Percentiles rank a stretch among this genome's conserved stretches.
These are phyloP conservation scores for Fusarium xylarioides DNA, from an alignment of 2,329 filamentous ascomycete species.

Conservation along the genomic window DNA sequence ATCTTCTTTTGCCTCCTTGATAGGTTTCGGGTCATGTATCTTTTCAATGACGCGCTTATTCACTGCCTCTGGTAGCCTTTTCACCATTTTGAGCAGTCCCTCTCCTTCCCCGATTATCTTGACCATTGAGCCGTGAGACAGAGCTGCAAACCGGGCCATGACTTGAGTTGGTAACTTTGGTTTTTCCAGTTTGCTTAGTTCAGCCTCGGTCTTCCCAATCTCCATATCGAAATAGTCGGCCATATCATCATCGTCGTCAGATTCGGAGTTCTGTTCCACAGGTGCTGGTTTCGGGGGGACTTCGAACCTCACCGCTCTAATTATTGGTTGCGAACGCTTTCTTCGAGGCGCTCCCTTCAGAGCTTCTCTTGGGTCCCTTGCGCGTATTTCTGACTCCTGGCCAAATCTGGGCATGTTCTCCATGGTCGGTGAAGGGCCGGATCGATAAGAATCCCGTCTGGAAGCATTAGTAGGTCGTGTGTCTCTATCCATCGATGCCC, in stretches of 20 bases:
- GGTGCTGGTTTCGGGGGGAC: constrained; percentile 51
- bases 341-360: constrained; percentile 30
- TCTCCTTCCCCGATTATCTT: constrained; percentile 58
- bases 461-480: constrained; percentile 17
- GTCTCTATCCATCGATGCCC: constrained; percentile 40
- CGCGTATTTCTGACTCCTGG: constrained; percentile 10
- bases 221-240: constrained; percentile 64
- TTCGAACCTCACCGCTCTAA: constrained; percentile 51
- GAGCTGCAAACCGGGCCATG: constrained; percentile 56
- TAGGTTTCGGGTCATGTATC: background rate
- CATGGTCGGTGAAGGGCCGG: constrained; percentile 38
- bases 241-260: constrained; percentile 68
- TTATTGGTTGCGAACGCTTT: constrained; percentile 41
- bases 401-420: constrained; percentile 32
- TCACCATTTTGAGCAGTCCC: constrained; percentile 55
- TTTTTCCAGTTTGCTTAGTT: constrained; percentile 58
- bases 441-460: constrained; percentile 28
- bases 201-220: constrained; percentile 60
- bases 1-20: constrained; percentile 13
- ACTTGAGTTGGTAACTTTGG: constrained; percentile 52
- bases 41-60: constrained; percentile 9
- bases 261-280: constrained; percentile 52
- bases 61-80: constrained; percentile 49
- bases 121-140: constrained; percentile 60
- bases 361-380: constrained; percentile 15